Evolutionary conservation across 164 flowering plant species (phyloP).

Genomic region (Litsea cubeba): DNA sequence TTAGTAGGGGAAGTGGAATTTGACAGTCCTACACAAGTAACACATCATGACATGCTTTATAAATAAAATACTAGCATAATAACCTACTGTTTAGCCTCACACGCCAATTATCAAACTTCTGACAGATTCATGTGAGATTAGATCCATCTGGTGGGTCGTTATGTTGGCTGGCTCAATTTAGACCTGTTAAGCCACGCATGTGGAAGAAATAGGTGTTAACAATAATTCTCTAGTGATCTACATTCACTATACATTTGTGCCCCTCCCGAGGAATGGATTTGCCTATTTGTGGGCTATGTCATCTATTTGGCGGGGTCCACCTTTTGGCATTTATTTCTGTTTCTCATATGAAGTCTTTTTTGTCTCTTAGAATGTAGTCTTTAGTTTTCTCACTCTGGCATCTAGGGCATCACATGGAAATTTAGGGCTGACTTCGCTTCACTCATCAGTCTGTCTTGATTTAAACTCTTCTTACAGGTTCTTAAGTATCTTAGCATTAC

Average conservation of each 20-base stretch:
- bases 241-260: background rate
- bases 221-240: background rate
- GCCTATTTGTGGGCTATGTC: background rate
- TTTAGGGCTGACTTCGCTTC: background rate
- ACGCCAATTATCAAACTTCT: no score
- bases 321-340: background rate
- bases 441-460: background rate
- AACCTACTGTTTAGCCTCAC: no score
- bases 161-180: background rate
- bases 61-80: no score
- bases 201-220: background rate
- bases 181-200: background rate
- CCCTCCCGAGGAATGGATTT: background rate
- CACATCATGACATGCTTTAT: no score
- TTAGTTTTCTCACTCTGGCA: background rate
- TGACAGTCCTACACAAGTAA: no score
- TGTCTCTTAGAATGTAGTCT: background rate
- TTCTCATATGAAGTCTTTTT: no score
- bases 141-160: background rate
- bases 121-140: background rate
- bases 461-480: conserved; percentile 44
- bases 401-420: background rate
- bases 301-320: background rate
- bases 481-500: conserved; percentile 46
- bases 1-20: no score